Conservation (phyloP, 108 stramenopile genomes). For the Schizochytrium sp. region DNA sequence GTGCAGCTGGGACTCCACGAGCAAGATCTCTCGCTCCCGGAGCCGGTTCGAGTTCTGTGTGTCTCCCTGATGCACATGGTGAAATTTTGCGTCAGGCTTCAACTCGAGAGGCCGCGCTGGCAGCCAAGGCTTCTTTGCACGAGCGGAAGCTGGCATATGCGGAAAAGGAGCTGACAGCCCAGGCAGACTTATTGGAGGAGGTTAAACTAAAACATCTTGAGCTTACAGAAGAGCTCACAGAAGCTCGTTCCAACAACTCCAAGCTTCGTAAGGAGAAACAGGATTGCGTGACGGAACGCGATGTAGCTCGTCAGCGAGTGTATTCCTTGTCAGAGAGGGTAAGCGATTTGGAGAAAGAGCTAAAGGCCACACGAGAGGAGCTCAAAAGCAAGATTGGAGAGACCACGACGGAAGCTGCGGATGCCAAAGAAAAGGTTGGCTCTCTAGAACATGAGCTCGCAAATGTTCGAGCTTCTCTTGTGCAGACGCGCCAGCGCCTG, state of each 20-base stretch:
- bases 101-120: conserved; percentile 43
- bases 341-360: not conserved
- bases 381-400: not conserved
- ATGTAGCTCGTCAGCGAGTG: conserved; percentile 35
- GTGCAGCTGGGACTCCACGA: no score
- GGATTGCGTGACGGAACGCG: not conserved
- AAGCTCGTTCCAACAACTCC: not conserved
- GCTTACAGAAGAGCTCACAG: not conserved
- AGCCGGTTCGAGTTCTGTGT: no score
- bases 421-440: not conserved
- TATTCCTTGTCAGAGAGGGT: conserved; percentile 21
- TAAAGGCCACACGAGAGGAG: not conserved
- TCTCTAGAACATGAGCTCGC: not conserved
- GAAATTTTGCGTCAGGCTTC: not conserved
- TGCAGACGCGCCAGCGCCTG: conserved; percentile 1
- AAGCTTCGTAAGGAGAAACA: conserved; percentile 22
- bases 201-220: not conserved
- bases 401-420: not conserved
- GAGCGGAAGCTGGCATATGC: conserved; percentile 49
- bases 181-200: conserved; percentile 13
- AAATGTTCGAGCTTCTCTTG: not conserved
- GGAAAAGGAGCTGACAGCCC: conserved; percentile 24
- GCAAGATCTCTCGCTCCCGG: no score
- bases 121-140: conserved; percentile 12
- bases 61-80: not conserved